Evolutionary conservation across 768 basidiomycete genomes (phyloP).

Genomic region (Boletus rex-veris): DNA sequence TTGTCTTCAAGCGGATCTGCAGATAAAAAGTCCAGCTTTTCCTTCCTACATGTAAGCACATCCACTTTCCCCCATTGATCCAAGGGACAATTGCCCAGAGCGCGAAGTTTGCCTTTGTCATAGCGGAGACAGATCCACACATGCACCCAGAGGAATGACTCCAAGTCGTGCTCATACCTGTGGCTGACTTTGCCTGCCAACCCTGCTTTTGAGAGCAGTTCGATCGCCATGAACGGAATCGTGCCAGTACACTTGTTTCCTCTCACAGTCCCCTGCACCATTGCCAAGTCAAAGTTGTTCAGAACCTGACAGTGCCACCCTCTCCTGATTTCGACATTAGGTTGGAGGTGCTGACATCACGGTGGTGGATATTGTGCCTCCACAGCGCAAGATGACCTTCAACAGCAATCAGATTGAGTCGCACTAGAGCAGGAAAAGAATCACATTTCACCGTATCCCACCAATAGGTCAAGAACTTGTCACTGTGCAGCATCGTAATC

Average conservation of each 20-base stretch:
- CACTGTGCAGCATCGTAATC: neutral
- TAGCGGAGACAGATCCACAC: neutral
- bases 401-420: no score
- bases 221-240: neutral
- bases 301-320: no score
- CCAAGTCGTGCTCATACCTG: neutral
- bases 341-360: neutral
- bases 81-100: neutral
- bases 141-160: neutral
- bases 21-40: neutral
- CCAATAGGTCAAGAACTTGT: neutral
- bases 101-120: neutral
- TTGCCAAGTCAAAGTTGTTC: no score
- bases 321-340: neutral
- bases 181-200: neutral
- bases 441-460: constrained; percentile 5
- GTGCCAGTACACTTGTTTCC: neutral
- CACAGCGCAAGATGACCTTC: constrained; percentile 4
- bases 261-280: no score
- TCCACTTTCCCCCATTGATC: neutral
- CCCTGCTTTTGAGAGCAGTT: neutral
- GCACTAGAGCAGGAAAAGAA: no score
- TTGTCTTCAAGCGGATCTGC: neutral
- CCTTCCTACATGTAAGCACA: neutral
- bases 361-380: constrained; percentile 1